Evolutionary conservation across 352 stramenopile species (phyloP), one percentile per base, ranked within the genome.

Genomic region (Hyaloperonospora brassicae): DNA sequence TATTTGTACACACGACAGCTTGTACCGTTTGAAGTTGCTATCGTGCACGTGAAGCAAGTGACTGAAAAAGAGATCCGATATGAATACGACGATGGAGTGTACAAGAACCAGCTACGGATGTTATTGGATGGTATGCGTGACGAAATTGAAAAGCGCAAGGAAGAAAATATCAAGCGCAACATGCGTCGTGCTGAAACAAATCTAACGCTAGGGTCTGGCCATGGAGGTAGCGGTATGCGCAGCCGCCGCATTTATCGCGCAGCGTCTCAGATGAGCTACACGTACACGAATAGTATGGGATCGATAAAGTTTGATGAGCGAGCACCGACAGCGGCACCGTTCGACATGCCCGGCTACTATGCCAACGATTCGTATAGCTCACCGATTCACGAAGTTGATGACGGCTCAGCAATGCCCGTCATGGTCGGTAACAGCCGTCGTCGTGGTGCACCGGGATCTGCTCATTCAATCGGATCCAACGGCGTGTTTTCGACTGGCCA

Each of bases 1-100:
- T 90, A 90, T 55, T 49, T 93, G 42, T 93, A 90, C 59, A 89
- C 82, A 12, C 78, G 82, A 1, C 82, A 93, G 56, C 62, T 90
- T 8, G 83, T 90, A 24, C 79, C 82, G 10, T 92, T 92, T 23
- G 79, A 92, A 44, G 66, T 70, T 12, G 62, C 70, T 1, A 89
- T 92, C 56, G 83, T 66, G 0, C 44, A 59, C 8, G 80, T 64
- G 0, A 73, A 85, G 49, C 57, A 59, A 0, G 58, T 63, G 14
- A 90, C 90, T 52, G 50, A 64, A 6, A 55, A 67, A 22, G 75
- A 90, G 57, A 87, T 92, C 41, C 78, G 84, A 60, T 93, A 91
- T 56, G 69, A 84, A 40, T 93, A 93, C 55, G 66, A 85, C 21
- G 79, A 89, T n/a, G 45, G 38, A 30, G 82, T 76, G 64, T 93